A percentile compares a stretch with the other conserved stretches of the same genome.
phyloP scores from a whole-genome alignment of 352 stramenopile species.

The Phytophthora fragariaefolia region DNA sequence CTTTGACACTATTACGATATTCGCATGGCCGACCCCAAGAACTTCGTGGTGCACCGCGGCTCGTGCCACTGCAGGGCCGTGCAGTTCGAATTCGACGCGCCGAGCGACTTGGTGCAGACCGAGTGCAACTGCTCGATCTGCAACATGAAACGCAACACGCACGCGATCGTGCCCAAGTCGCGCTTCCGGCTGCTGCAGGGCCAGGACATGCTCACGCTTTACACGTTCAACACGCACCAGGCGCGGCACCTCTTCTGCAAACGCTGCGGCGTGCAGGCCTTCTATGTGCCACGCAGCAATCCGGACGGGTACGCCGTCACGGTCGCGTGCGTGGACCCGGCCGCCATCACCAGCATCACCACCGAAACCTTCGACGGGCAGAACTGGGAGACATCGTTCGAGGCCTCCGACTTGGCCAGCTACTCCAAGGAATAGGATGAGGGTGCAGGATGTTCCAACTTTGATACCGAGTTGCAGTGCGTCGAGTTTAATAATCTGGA shows the following conservation, averaged over 20 bases:
- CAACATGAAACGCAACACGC: constrained; percentile 79
- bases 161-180: constrained; percentile 67
- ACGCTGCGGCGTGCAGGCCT: constrained; percentile 75
- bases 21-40: neutral
- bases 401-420: constrained; percentile 17
- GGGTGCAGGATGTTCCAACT: neutral
- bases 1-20: neutral
- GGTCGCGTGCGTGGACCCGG: constrained; percentile 64
- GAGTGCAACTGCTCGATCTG: constrained; percentile 91
- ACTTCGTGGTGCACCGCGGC: constrained; percentile 16
- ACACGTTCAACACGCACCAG: constrained; percentile 85
- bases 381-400: constrained; percentile 64
- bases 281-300: constrained; percentile 87
- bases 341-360: constrained; percentile 60
- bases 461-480: neutral
- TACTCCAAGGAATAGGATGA: constrained; percentile 23
- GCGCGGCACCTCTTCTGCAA: constrained; percentile 87
- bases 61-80: constrained; percentile 78
- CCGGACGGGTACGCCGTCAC: constrained; percentile 82
- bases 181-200: constrained; percentile 62
- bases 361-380: constrained; percentile 73
- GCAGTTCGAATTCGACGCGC: constrained; percentile 72
- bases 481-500: too few relatives aligned
- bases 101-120: constrained; percentile 58
- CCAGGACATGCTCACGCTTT: constrained; percentile 61